Evolutionary conservation across 2,329 filamentous ascomycete genomes (phyloP), one percentile per base, ranked within the genome.

Genomic region (Clonostachys rhizophaga): DNA sequence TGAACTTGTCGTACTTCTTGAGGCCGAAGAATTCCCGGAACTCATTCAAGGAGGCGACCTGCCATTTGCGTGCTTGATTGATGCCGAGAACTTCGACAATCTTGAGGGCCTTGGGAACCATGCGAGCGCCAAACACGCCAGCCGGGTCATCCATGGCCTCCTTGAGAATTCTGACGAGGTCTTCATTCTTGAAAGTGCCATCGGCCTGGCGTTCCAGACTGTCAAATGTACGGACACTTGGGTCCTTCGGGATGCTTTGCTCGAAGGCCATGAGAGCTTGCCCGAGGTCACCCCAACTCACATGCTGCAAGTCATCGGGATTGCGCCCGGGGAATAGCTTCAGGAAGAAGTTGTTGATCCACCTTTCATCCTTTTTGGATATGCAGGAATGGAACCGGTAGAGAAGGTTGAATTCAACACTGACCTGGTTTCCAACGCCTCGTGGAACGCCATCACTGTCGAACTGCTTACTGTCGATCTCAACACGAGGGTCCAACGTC

Each of bases 361-460:
- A 87, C 39, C 71, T 68, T 56, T 84, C 80, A 51, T 86, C 83
- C 18, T 74, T 72, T 51, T 75, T 68, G 5, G 78, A 82, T 44
- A 85, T 76, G 40, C 74, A 76, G 2, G 76, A 79, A 60, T 87
- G 83, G 72, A 81, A 87, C 24, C 83, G 71, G 56, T 87, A 87
- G 2, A 86, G 68, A 30, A 86, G 67, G 50, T 86, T 86, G 64
- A 87, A 87, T 59, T 87, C 83, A 4, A 80, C 82, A 40, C 78
- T 83, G 42, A 86, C 81, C 54, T 86, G 81, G 55, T 87, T 87
- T 12, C 83, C 83, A 4, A 80, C 71, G 2, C 79, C 83, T 42
- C 79, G 68, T 0, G 74, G 67, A 1, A 77, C 70, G 7, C 72
- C 72, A 20, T 75, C 64, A 5, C 64, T 61, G 45, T 71, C 64